A percentile compares a stretch with the other conserved stretches of the same genome.
phyloP scores from a whole-genome alignment of 257 asterid genomes.

The Solanum virginianum region DNA sequence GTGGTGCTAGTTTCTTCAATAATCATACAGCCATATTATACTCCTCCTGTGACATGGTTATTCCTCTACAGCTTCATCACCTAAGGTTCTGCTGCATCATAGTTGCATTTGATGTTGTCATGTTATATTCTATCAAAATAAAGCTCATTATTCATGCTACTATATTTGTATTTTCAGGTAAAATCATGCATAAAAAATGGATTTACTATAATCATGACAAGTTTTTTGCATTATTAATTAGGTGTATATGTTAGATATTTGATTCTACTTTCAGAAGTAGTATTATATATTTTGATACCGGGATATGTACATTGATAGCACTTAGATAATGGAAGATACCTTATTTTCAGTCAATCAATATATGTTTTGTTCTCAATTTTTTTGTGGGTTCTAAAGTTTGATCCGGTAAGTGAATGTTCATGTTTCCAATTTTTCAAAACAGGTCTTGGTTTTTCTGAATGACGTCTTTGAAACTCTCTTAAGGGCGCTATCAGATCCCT shows the following conservation, averaged over 20 bases:
- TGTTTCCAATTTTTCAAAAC: conserved; percentile 11
- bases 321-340: neutral
- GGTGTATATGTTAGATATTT: neutral
- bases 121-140: neutral
- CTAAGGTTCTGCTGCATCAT: neutral
- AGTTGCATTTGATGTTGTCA: neutral
- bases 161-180: neutral
- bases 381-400: neutral
- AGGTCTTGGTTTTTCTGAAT: conserved; percentile 61
- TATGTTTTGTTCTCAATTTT: neutral
- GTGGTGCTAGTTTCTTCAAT: neutral
- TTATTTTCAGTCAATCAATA: neutral
- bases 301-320: neutral
- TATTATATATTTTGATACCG: neutral
- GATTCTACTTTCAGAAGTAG: neutral
- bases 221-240: neutral
- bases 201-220: neutral
- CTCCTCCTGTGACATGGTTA: neutral
- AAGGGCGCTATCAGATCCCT: conserved; percentile 71
- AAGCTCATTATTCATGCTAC: neutral
- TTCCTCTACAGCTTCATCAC: neutral
- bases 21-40: neutral
- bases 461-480: conserved; percentile 62
- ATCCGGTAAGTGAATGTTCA: neutral
- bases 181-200: neutral